Base-by-base conservation (phyloP, 148 eudicot species). In the Silene latifolia region DNA sequence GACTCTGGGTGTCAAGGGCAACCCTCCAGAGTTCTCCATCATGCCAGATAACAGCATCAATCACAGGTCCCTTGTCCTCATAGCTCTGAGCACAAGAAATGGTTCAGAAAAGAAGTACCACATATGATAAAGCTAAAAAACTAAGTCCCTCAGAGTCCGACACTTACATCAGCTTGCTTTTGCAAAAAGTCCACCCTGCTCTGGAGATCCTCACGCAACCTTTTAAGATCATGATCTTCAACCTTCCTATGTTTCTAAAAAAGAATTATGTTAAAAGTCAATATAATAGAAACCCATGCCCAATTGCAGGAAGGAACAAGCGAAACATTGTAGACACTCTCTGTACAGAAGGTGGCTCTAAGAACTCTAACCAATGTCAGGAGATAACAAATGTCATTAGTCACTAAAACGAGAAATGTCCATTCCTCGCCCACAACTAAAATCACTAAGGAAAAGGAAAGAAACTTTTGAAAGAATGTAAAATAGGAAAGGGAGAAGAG, bases 11-110 rank as follows among this genome's bases (percentile, higher is more conserved):
- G 78, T 95, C 99, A 76, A 95, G 83, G 77, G 99, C 96, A 80
- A 86, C 96, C 83, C 97, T 90, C 99, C 99, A 95, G 54, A 87
- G 57, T 68, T 92, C 91, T 76, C 97, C 99, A 86, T 95, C 99
- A 86, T 95, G 87, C 99, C 99, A 95, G 65, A 95, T 96, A 79
- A 95, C 99, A 88, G 91, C 99, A 85, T 95, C 97, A 77, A 95
- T 88, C 72, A 92, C 82, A 66, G 99, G 99, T 48, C 99, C 99
- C 80, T 95, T 92, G 85, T 95, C 99, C 73, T 95, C 94, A 73
- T 92, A 90, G 86, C 83, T 85, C 99, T 95, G 76, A 60, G 79
- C 51, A 70, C 56, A 76, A 18, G 48, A 51, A 59, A 61, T 10
- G 39, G 72, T 66, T 72, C 29, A 74, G 56, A 78, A 68, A 25